Conservation (phyloP, 148 eudicot species). For the Talinum fruticosum region DNA sequence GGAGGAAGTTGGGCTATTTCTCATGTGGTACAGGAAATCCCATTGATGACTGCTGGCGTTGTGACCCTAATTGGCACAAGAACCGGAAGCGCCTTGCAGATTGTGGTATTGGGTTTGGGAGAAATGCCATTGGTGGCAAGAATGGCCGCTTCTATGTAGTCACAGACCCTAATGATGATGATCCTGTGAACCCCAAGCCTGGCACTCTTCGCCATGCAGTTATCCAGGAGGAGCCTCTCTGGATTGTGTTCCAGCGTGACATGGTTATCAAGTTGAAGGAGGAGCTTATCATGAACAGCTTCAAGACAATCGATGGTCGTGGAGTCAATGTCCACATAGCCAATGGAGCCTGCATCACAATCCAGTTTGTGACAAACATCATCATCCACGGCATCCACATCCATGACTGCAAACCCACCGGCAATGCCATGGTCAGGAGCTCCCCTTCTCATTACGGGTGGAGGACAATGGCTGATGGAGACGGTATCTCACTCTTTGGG, state of each 20-base stretch:
- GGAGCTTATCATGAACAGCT: conserved; percentile 92
- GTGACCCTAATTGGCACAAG: conserved; percentile 64
- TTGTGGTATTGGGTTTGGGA: conserved; percentile 81
- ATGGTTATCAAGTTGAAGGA: conserved; percentile 76
- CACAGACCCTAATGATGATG: conserved; percentile 63
- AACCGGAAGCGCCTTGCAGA: conserved; percentile 81
- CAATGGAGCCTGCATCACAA: conserved; percentile 73
- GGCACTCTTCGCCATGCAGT: conserved; percentile 88
- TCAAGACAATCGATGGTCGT: conserved; percentile 84
- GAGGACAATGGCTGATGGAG: conserved; percentile 96
- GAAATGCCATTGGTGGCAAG: conserved; percentile 81
- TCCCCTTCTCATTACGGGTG: conserved; percentile 71
- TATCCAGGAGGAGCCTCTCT: conserved; percentile 70
- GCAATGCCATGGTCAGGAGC: conserved; percentile 91
- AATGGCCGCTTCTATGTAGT: conserved; percentile 78
- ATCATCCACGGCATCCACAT: conserved; percentile 82
- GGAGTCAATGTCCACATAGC: conserved; percentile 82
- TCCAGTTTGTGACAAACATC: conserved; percentile 72
- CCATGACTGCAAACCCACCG: conserved; percentile 82
- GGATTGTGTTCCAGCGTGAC: conserved; percentile 80
- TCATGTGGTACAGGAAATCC: conserved; percentile 89
- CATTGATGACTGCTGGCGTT: conserved; percentile 92
- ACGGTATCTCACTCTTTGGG: conserved; percentile 76
- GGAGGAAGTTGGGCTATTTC: conserved; percentile 76
- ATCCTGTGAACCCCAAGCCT: conserved; percentile 76